Conservation (phyloP, 2,329 filamentous ascomycete genomes). For the Sarocladium kiliense region DNA sequence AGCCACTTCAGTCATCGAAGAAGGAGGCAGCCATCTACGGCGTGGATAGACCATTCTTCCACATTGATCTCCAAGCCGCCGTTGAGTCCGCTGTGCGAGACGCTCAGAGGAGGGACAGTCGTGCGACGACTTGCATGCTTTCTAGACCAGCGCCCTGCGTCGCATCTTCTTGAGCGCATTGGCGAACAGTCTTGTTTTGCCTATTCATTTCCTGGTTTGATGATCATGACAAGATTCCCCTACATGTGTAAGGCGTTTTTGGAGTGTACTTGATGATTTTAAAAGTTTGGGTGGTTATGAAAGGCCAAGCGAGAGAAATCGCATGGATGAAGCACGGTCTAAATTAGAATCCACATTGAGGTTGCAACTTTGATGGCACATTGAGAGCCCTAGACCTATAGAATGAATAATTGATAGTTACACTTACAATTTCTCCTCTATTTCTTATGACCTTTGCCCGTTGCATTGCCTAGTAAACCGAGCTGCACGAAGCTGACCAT, state of each 20-base stretch:
- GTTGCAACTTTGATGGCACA: too few relatives aligned
- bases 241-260: background rate
- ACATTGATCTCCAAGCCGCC: constrained; percentile 38
- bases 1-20: background rate
- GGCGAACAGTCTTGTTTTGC: background rate
- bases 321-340: too few relatives aligned
- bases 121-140: background rate
- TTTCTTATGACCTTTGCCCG: too few relatives aligned
- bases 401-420: too few relatives aligned
- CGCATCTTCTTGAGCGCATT: background rate
- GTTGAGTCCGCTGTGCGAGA: constrained; percentile 29
- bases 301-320: too few relatives aligned
- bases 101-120: constrained; percentile 10
- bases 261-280: too few relatives aligned
- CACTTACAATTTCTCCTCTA: too few relatives aligned
- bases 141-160: background rate
- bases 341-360: too few relatives aligned
- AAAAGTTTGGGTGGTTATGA: too few relatives aligned
- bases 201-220: background rate
- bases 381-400: too few relatives aligned
- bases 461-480: too few relatives aligned
- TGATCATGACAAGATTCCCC: background rate
- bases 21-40: constrained; percentile 26
- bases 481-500: too few relatives aligned
- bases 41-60: constrained; percentile 43